phyloP scores from a whole-genome alignment of 345 rosid species.

The Combretum micranthum region DNA sequence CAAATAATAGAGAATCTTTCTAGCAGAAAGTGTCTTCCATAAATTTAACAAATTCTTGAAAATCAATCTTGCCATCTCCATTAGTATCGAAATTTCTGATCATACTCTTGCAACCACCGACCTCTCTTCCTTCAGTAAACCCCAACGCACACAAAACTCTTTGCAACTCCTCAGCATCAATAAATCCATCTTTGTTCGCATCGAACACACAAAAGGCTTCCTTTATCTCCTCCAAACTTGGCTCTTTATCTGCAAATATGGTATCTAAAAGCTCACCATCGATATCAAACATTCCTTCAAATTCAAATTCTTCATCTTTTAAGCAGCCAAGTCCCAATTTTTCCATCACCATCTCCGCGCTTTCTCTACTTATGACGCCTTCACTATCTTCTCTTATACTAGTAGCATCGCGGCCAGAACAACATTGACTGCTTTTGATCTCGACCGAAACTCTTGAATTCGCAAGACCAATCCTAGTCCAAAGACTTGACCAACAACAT shows the following conservation, averaged over 20 bases:
- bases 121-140: constrained; percentile 33
- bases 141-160: constrained; percentile 50
- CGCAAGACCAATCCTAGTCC: no score
- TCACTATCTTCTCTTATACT: constrained; percentile 4
- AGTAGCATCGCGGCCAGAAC: no score
- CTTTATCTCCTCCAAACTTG: constrained; percentile 69
- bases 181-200: constrained; percentile 66
- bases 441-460: no score
- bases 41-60: constrained; percentile 58
- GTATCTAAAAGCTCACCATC: constrained; percentile 28
- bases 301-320: constrained; percentile 31
- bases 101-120: constrained; percentile 56
- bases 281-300: constrained; percentile 21
- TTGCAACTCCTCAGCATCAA: constrained; percentile 66
- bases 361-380: constrained; percentile 30
- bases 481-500: no score
- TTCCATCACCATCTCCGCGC: constrained; percentile 62
- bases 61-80: constrained; percentile 61
- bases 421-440: no score
- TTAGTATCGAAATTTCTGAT: constrained; percentile 45
- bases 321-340: constrained; percentile 39
- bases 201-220: constrained; percentile 79
- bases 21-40: constrained; percentile 58
- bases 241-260: constrained; percentile 73
- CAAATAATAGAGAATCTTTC: constrained; percentile 1